Base-by-base conservation (phyloP, 257 asterid genomes). In the Jacaranda mimosifolia region DNA sequence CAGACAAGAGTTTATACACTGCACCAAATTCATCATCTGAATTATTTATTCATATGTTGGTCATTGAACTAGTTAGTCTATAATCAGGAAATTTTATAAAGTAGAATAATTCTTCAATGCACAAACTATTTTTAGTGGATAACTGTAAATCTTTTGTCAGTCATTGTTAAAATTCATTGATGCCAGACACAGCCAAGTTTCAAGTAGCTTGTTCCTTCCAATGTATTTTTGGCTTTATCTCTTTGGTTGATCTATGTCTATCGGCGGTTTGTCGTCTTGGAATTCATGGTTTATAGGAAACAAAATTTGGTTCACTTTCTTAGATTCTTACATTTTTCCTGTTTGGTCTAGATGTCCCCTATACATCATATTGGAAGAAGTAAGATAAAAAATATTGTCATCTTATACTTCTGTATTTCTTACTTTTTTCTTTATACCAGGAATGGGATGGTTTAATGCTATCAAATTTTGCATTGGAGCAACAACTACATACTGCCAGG, bases 361-460 rank as follows among this genome's bases (percentile, higher is more conserved):
- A 66, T 15, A 42, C 38, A 38, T 32, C 59, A 71, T 42, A 67
- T 62, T 51, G 68, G 57, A 43, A 49, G 15, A 77, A 40, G 52
- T 36, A 62, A 70, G 46, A 26, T 48, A 52, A 40, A 19, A n/a
- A 46, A 63, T 49, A 11, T 42, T 35, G 3, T 66, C 9, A 14
- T 39, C 57, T 78, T 7, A 73, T 64, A 4, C 39, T 42, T 77
- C 21, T 58, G 67, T 9, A 19, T 75, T 65, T 57, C 69, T 58
- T 19, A 45, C 18, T 9, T 46, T 58, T 79, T 80, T 48, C 53
- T 65, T 74, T 63, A 42, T 46, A 73, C 75, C 70, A 96, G 98
- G 97, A 96, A 86, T 93, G 98, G 99, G 99, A 96, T 86, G 91
- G 96, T 56, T 78, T 96, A 79, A 96, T 96, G 99, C 94, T 96